phyloP scores from a whole-genome alignment of 257 asterid species.

The Nicotiana tomentosiformis region DNA sequence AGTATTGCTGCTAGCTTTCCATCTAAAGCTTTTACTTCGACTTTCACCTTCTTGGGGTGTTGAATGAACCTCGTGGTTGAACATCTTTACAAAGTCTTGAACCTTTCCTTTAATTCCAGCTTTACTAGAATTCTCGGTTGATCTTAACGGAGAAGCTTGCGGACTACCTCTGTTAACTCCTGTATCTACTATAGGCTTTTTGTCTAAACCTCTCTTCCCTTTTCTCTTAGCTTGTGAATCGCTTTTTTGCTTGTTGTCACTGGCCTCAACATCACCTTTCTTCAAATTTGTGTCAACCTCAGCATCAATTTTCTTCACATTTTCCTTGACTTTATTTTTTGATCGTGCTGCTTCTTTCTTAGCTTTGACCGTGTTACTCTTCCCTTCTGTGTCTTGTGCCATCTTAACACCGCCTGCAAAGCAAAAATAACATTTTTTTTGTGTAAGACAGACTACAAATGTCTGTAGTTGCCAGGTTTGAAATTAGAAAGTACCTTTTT shows the following conservation, averaged over 20 bases:
- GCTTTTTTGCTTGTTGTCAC: not conserved
- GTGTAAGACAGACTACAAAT: not conserved
- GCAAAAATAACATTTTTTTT: not conserved
- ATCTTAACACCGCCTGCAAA: slow-evolving; percentile 24
- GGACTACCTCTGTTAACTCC: slow-evolving; percentile 20
- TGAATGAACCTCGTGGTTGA: slow-evolving; percentile 47
- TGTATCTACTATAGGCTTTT: slow-evolving; percentile 14
- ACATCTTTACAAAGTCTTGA: slow-evolving; percentile 64
- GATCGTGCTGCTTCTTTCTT: slow-evolving; percentile 16
- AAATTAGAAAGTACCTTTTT: slow-evolving; percentile 32
- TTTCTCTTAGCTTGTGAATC: not conserved
- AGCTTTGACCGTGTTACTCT: slow-evolving; percentile 19
- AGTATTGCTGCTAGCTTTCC: slow-evolving; percentile 23
- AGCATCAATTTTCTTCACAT: slow-evolving; percentile 32
- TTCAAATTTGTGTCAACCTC: slow-evolving; percentile 19
- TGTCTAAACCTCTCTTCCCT: slow-evolving; percentile 6
- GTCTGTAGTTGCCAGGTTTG: not conserved
- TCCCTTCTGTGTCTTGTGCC: slow-evolving; percentile 17
- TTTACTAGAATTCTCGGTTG: slow-evolving; percentile 25
- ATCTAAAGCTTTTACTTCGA: slow-evolving; percentile 38
- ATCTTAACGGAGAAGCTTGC: slow-evolving; percentile 11
- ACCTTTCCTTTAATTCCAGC: slow-evolving; percentile 57
- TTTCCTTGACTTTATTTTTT: slow-evolving; percentile 15
- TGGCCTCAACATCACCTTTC: slow-evolving; percentile 21
- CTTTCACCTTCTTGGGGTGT: slow-evolving; percentile 24